phyloP scores from a whole-genome alignment of 1,139 yeast species.

The Blastobotrys serpentis region DNA sequence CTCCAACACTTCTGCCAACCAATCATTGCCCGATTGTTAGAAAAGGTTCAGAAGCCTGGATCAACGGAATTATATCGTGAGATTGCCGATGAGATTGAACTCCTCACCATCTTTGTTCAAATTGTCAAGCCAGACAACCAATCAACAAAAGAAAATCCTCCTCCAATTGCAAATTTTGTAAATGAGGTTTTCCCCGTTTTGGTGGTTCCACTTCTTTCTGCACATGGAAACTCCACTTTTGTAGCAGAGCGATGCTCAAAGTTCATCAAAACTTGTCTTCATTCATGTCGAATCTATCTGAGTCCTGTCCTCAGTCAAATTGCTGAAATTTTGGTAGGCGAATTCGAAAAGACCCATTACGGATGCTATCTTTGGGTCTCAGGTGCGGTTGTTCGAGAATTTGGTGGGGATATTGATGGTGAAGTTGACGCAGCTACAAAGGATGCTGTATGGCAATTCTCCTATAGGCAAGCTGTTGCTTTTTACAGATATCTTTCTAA shows the following conservation, averaged over 20 bases:
- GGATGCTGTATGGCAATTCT: conserved; percentile 52
- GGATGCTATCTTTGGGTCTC: conserved; percentile 94
- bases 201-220: conserved; percentile 48
- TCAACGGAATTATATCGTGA: conserved; percentile 44
- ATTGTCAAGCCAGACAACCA: conserved; percentile 42
- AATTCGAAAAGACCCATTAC: conserved; percentile 63
- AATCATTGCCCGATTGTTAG: conserved; percentile 50
- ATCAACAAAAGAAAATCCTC: conserved; percentile 29
- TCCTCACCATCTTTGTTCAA: conserved; percentile 67
- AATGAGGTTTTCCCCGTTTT: conserved; percentile 59
- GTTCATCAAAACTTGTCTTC: conserved; percentile 63
- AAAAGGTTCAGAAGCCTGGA: conserved; percentile 30
- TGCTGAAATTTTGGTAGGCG: conserved; percentile 60
- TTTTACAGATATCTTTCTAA: conserved; percentile 42
- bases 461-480: conserved; percentile 46
- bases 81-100: conserved; percentile 76
- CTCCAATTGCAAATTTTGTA: conserved; percentile 60
- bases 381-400: conserved; percentile 77
- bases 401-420: conserved; percentile 57
- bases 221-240: conserved; percentile 54
- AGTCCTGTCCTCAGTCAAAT: conserved; percentile 61
- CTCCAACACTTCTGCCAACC: conserved; percentile 68
- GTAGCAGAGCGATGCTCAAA: conserved; percentile 77
- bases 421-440: conserved; percentile 42
- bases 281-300: conserved; percentile 65